These are phyloP conservation scores for Osmanthus fragrans DNA, from an alignment of 257 asterid genomes.

Conservation along the genomic window DNA sequence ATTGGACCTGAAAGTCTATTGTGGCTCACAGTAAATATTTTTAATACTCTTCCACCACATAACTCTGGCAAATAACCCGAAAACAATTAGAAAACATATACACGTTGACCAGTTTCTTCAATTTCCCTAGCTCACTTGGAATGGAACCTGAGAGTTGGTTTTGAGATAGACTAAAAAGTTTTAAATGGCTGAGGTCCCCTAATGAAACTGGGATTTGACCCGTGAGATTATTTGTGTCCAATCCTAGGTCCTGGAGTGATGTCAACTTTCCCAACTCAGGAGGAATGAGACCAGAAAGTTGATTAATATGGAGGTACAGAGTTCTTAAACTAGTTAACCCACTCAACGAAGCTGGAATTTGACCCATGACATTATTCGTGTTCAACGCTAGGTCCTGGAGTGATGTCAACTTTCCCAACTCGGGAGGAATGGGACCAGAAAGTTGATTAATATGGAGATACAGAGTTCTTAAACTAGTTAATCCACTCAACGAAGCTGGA, in stretches of 20 bases:
- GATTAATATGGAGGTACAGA: too few species aligned
- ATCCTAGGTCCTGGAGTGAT: background rate
- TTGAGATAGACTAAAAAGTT: too few species aligned
- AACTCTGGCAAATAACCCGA: conserved; percentile 1
- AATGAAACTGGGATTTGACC: background rate
- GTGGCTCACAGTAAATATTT: background rate
- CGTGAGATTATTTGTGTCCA: fast-evolving
- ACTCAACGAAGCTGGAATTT: background rate
- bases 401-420: conserved; percentile 2
- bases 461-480: too few species aligned
- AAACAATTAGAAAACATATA: too few species aligned
- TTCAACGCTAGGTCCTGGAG: background rate
- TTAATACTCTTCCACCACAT: background rate
- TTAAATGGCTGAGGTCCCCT: background rate
- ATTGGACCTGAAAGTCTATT: conserved; percentile 22
- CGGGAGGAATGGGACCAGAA: background rate
- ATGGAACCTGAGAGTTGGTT: too few species aligned
- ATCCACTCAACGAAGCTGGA: too few species aligned
- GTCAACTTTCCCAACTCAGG: background rate
- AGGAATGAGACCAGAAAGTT: background rate
- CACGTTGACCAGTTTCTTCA: too few species aligned
- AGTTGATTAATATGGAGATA: background rate
- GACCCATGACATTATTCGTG: background rate
- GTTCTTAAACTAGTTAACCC: too few species aligned
- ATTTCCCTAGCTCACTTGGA: too few species aligned